Evolutionary conservation across 2,329 filamentous ascomycete species (phyloP).

Genomic region (Colletotrichum graminicola): DNA sequence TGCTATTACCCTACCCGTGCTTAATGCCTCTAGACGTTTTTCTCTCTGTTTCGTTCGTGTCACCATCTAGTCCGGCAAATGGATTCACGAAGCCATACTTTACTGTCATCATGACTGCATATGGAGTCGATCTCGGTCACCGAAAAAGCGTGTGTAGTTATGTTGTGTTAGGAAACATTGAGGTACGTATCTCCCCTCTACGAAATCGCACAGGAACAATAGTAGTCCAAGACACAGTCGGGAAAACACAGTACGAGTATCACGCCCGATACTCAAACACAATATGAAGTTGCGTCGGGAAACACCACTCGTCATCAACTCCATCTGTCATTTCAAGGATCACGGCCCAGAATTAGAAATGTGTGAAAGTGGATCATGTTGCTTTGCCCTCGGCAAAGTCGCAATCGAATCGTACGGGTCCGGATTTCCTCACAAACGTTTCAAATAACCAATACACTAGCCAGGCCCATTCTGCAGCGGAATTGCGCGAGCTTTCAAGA

Average conservation of each 20-base stretch:
- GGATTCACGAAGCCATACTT: not conserved
- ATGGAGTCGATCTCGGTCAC: not conserved
- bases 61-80: not conserved
- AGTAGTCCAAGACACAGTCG: too few relatives aligned
- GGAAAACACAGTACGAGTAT: too few relatives aligned
- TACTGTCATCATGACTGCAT: not conserved
- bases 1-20: not conserved
- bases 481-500: too few relatives aligned
- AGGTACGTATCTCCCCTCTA: too few relatives aligned
- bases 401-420: not conserved
- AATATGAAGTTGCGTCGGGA: not conserved
- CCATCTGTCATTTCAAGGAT: not conserved
- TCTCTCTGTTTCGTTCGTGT: not conserved
- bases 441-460: not conserved
- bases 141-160: not conserved
- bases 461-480: not conserved
- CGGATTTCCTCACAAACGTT: not conserved
- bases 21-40: not conserved
- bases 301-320: not conserved
- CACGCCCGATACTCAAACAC: too few relatives aligned
- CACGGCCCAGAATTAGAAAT: not conserved
- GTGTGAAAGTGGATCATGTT: not conserved
- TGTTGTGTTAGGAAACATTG: not conserved
- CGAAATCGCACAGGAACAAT: too few relatives aligned
- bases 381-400: not conserved